Base-by-base conservation (phyloP, 2,329 filamentous ascomycete species). In the Cytospora paraplurivora region DNA sequence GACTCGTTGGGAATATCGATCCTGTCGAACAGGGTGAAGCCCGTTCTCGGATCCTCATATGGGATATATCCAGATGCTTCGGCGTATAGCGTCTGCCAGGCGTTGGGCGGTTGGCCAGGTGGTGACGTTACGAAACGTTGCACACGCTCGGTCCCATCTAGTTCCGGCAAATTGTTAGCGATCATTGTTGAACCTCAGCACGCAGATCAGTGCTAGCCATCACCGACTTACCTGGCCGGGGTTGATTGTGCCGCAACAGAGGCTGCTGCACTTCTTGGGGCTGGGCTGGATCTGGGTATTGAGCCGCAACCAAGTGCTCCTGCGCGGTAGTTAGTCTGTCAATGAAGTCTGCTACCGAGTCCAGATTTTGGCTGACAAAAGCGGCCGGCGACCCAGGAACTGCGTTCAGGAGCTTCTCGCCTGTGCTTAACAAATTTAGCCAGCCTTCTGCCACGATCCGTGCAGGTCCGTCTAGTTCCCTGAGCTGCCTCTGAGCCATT, bases 401-500 rank as follows among this genome's bases (percentile, higher is more conserved):
- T 0, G 63, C 38, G 12, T 53, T 34, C 27, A 44, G 44, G 15
- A 65, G 56, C 2, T 11, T 27, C 13, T 49, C 55, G 27, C 59
- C 64, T 2, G 27, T 11, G 4, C 27, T 15, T 8, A 66, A 17
- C 12, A 66, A 56, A 3, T 54, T 3, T 8, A 17, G 2, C 64
- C 64, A 66, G 10, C 62, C 51, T 27, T 63, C 56, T 1, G 57
- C 64, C 32, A 60, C 19, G 0, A 13, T 56, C 64, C 51, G 3
- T 21, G 54, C 1, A 17, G 37, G 19, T 33, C 64, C 35, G 1
- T 32, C 5, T 12, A 66, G 19, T 1, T 1, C n/a, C 3, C 6
- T 8, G 10, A 63, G 47, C 38, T 66, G 56, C 11, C 34, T 50
- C 61, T 15, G 37, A 10, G 61, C 61, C 33, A 47, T 57, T 7